Percentiles rank a stretch among this genome's conserved stretches.
Conservation (phyloP, 495 filamentous ascomycete genomes). For the Podospora pseudopauciseta region DNA sequence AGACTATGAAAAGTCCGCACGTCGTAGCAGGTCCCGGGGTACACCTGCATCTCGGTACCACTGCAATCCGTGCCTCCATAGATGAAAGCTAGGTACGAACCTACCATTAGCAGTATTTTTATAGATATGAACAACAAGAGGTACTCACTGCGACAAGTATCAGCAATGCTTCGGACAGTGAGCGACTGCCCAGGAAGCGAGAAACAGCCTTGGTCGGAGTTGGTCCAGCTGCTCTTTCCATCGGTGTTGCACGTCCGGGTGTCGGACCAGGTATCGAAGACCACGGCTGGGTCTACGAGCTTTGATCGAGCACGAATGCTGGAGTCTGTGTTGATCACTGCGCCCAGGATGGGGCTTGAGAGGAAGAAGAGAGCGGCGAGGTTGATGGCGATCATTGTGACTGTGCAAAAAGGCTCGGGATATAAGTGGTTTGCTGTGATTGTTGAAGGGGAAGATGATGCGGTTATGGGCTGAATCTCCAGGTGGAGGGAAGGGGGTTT, state of each 20-base stretch:
- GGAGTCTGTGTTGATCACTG: neutral
- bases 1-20: neutral
- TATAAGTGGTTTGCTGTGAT: neutral
- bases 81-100: neutral
- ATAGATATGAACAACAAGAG: too few species aligned
- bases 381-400: neutral
- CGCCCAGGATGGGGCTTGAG: neutral
- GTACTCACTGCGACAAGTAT: conserved; percentile 3
- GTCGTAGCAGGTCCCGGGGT: conserved; percentile 1
- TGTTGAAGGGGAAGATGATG: neutral
- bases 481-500: too few species aligned
- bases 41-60: conserved; percentile 8
- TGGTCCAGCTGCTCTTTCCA: neutral
- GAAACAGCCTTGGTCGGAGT: neutral
- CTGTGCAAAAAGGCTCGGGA: too few species aligned
- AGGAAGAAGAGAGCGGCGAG: neutral
- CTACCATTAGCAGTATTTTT: too few species aligned
- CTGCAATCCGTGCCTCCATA: neutral
- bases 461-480: too few species aligned
- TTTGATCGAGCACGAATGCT: neutral
- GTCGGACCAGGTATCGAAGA: neutral
- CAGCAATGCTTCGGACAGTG: neutral
- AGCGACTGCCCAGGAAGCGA: conserved; percentile 1
- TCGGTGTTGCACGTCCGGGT: neutral
- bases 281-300: neutral